Evolutionary conservation across 306 rosid species (phyloP).

Genomic region (Bauhinia variegata): DNA sequence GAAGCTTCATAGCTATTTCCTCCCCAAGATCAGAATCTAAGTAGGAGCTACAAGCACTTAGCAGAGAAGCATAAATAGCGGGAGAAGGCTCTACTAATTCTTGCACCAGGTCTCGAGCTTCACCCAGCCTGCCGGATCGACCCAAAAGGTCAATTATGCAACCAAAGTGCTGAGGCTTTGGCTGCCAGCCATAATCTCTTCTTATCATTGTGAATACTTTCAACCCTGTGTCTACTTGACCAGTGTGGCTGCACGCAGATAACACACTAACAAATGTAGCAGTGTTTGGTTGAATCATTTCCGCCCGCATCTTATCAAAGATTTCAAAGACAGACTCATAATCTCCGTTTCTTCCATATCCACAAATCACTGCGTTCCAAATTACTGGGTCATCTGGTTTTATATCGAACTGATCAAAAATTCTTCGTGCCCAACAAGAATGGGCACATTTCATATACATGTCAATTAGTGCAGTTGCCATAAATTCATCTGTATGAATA

Average conservation of each 20-base stretch:
- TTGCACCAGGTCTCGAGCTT: slow-evolving; percentile 51
- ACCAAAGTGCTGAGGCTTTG: slow-evolving; percentile 59
- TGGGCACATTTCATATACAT: no score
- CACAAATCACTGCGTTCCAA: slow-evolving; percentile 79
- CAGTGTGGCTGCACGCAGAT: slow-evolving; percentile 74
- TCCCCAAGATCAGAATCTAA: slow-evolving; percentile 60
- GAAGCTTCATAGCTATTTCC: slow-evolving; percentile 60
- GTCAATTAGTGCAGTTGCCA: slow-evolving; percentile 61
- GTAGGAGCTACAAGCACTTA: slow-evolving; percentile 64
- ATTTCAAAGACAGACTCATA: slow-evolving; percentile 56
- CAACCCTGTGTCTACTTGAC: slow-evolving; percentile 67
- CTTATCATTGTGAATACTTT: slow-evolving; percentile 60
- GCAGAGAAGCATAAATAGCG: slow-evolving; percentile 67
- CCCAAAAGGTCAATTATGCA: slow-evolving; percentile 76
- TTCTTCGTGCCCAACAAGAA: no score
- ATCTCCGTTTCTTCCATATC: slow-evolving; percentile 76
- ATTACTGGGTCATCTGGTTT: slow-evolving; percentile 69
- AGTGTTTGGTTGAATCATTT: slow-evolving; percentile 57
- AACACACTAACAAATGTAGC: slow-evolving; percentile 68
- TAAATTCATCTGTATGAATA: slow-evolving; percentile 49
- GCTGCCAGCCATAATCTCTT: slow-evolving; percentile 55
- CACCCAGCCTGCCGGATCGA: slow-evolving; percentile 62
- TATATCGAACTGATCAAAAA: slow-evolving; percentile 43
- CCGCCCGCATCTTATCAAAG: slow-evolving; percentile 54
- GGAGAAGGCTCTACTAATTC: slow-evolving; percentile 60